These are phyloP conservation scores for Tetrapisispora taiwanensis DNA, from an alignment of 805 yeast species.

Conservation along the genomic window DNA sequence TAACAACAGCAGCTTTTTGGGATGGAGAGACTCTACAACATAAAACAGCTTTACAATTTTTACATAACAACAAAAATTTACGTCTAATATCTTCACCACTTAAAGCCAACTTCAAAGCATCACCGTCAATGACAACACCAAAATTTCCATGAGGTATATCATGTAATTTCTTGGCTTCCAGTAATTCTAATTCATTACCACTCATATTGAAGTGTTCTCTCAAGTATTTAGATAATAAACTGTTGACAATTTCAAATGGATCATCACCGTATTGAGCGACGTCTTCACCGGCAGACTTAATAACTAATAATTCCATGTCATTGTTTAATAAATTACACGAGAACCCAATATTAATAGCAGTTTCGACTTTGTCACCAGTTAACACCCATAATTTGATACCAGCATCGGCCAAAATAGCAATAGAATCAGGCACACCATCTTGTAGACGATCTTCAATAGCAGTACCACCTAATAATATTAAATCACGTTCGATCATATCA, in stretches of 20 bases:
- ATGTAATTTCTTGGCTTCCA: slow-evolving; percentile 45
- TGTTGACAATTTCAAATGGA: slow-evolving; percentile 34
- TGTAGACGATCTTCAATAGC: slow-evolving; percentile 82
- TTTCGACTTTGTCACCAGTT: slow-evolving; percentile 83
- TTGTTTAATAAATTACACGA: slow-evolving; percentile 69
- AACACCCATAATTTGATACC: slow-evolving; percentile 82
- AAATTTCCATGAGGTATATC: slow-evolving; percentile 58
- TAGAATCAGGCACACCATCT: slow-evolving; percentile 81
- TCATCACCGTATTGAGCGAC: slow-evolving; percentile 36
- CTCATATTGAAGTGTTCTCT: slow-evolving; percentile 46
- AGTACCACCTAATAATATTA: slow-evolving; percentile 68
- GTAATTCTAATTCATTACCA: slow-evolving; percentile 51
- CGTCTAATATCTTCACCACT: slow-evolving; percentile 35
- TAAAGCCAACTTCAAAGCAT: slow-evolving; percentile 52
- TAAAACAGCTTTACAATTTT: slow-evolving; percentile 70
- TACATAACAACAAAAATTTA: slow-evolving; percentile 61
- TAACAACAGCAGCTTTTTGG: slow-evolving; percentile 75
- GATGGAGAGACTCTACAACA: slow-evolving; percentile 87
- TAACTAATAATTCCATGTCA: slow-evolving; percentile 64
- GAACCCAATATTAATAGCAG: slow-evolving; percentile 82
- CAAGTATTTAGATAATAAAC: slow-evolving; percentile 43
- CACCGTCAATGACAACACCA: slow-evolving; percentile 76
- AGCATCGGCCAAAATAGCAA: slow-evolving; percentile 56
- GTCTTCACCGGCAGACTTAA: slow-evolving; percentile 42
- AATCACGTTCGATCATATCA: slow-evolving; percentile 57